A percentile compares a stretch with the other conserved stretches of the same genome.
Conservation (phyloP, 148 eudicot genomes). For the Limonium bicolor region DNA sequence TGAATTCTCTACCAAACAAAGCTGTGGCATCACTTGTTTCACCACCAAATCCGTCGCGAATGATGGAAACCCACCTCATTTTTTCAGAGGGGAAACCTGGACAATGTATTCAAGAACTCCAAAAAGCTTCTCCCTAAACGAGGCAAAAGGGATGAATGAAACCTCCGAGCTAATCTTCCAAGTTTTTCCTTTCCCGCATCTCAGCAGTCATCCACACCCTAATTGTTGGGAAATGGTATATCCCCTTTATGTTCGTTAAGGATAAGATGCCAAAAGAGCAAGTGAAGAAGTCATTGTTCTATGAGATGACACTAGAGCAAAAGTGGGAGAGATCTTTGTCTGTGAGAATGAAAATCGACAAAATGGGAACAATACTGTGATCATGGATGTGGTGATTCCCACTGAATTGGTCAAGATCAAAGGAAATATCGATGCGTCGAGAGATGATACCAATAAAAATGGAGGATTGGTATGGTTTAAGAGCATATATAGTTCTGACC, state of each 20-base stretch:
- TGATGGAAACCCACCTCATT: slow-evolving; percentile 43
- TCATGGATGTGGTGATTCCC: slow-evolving; percentile 22
- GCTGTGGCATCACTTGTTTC: slow-evolving; percentile 11
- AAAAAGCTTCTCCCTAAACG: slow-evolving; percentile 19
- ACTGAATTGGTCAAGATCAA: slow-evolving; percentile 23
- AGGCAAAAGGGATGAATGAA: slow-evolving; percentile 44
- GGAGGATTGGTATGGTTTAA: slow-evolving; percentile 33
- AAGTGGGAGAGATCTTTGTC: slow-evolving; percentile 53
- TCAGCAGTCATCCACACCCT: slow-evolving; percentile 12
- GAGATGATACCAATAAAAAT: slow-evolving; percentile 11
- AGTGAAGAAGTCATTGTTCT: slow-evolving; percentile 30
- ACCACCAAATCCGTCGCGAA: slow-evolving; percentile 34
- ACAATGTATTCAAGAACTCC: slow-evolving; percentile 10
- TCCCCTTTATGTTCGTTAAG: slow-evolving; percentile 57
- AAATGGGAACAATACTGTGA: slow-evolving; percentile 9
- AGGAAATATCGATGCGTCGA: slow-evolving; percentile 20
- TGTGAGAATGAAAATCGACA: slow-evolving; percentile 8
- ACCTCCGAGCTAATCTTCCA: slow-evolving; percentile 41
- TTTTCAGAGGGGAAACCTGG: slow-evolving; percentile 41
- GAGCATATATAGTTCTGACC: slow-evolving; percentile 1
- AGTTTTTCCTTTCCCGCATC: slow-evolving; percentile 19
- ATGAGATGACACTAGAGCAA: slow-evolving; percentile 57
- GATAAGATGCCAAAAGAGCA: slow-evolving; percentile 34
- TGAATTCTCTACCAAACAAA: slow-evolving; percentile 14
- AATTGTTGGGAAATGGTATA: slow-evolving; percentile 68